These are phyloP conservation scores for Lentinula sp. DNA, from an alignment of 768 basidiomycete species.

Conservation along the genomic window DNA sequence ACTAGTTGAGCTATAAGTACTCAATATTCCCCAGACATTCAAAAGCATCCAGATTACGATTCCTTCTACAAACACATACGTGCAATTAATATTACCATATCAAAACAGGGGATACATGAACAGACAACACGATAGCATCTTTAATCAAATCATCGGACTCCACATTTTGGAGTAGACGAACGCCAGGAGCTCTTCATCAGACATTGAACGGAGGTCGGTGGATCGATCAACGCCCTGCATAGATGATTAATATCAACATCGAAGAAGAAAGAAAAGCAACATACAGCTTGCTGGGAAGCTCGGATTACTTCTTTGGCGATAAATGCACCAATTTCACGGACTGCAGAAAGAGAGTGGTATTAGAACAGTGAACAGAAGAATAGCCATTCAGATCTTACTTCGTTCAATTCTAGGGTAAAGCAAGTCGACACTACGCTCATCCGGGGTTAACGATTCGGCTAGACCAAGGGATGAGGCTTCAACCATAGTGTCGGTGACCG, in stretches of 20 bases:
- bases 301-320: constrained; percentile 76
- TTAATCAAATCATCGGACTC: constrained; percentile 36
- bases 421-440: constrained; percentile 61
- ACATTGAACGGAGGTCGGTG: constrained; percentile 45
- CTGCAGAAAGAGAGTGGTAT: constrained; percentile 18
- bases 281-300: constrained; percentile 69
- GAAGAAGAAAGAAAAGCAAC: constrained; percentile 16
- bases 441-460: constrained; percentile 61
- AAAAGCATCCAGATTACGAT: too few relatives aligned
- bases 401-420: constrained; percentile 83
- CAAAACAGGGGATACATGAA: too few relatives aligned
- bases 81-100: too few relatives aligned
- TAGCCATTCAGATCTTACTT: constrained; percentile 27
- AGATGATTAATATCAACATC: constrained; percentile 1
- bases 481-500: constrained; percentile 83
- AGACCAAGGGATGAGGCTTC: constrained; percentile 83
- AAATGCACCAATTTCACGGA: constrained; percentile 76
- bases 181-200: constrained; percentile 46
- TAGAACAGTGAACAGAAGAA: not conserved
- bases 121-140: too few relatives aligned
- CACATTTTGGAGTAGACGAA: constrained; percentile 69
- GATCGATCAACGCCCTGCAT: constrained; percentile 49
- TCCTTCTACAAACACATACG: too few relatives aligned
- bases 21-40: too few relatives aligned
- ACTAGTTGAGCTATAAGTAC: too few relatives aligned